phyloP scores from a whole-genome alignment of 2,329 filamentous ascomycete species.

The Aspergillus unguis region DNA sequence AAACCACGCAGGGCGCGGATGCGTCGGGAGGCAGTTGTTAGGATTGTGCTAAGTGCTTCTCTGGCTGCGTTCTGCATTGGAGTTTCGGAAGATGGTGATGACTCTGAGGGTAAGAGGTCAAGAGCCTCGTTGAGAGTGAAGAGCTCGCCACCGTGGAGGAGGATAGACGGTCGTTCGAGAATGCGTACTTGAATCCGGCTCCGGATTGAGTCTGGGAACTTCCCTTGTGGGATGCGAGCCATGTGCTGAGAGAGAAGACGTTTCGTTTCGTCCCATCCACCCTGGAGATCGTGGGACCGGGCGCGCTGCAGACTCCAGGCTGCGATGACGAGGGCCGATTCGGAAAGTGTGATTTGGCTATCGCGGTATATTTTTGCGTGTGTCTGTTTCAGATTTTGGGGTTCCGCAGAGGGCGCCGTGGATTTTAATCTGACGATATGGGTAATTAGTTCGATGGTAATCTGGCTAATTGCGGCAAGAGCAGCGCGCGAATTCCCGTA shows the following conservation, averaged over 20 bases:
- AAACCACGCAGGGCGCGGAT: constrained; percentile 20
- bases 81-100: constrained; percentile 1
- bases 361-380: constrained; percentile 43
- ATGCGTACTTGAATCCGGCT: constrained; percentile 32
- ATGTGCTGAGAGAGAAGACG: constrained; percentile 29
- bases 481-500: constrained; percentile 39
- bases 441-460: constrained; percentile 40
- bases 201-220: constrained; percentile 27
- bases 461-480: constrained; percentile 41
- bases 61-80: constrained; percentile 23
- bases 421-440: constrained; percentile 36
- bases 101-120: constrained; percentile 23
- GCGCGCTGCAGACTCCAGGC: constrained; percentile 39
- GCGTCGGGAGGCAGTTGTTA: constrained; percentile 18
- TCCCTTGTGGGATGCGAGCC: constrained; percentile 27
- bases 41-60: constrained; percentile 24
- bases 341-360: constrained; percentile 38
- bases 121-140: constrained; percentile 33
- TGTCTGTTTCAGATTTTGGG: constrained; percentile 42
- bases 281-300: constrained; percentile 23
- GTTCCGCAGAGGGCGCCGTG: constrained; percentile 32
- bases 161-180: constrained; percentile 31
- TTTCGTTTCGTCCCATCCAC: constrained; percentile 28
- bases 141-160: constrained; percentile 36
- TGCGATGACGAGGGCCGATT: constrained; percentile 39